Evolutionary conservation across 1,139 yeast species (phyloP).

Genomic region (Candida sp.): DNA sequence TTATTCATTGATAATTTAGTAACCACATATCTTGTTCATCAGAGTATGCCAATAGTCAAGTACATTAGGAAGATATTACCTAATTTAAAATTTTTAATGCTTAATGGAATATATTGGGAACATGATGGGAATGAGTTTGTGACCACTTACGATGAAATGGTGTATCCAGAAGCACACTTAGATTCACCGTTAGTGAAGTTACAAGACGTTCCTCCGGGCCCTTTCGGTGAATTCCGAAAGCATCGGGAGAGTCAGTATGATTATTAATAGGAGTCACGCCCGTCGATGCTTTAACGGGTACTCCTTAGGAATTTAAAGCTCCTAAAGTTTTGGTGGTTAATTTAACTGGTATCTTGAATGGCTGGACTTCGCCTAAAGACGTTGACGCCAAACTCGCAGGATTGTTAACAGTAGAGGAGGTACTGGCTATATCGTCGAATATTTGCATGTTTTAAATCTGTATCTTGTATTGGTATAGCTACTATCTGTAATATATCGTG

Average conservation of each 20-base stretch:
- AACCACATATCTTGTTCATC: slow-evolving; percentile 35
- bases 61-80: slow-evolving; percentile 23
- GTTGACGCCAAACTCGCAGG: no score
- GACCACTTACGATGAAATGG: slow-evolving; percentile 26
- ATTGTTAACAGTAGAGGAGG: no score
- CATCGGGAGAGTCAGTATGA: background rate
- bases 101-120: slow-evolving; percentile 37
- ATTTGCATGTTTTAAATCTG: no score
- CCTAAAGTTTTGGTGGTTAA: no score
- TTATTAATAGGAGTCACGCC: background rate
- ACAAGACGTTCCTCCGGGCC: slow-evolving; percentile 11
- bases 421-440: no score
- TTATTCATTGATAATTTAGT: slow-evolving; percentile 32
- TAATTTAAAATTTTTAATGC: slow-evolving; percentile 27
- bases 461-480: no score
- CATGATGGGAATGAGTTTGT: slow-evolving; percentile 11
- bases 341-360: no score
- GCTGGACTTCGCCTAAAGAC: no score
- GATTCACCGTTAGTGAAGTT: slow-evolving; percentile 8
- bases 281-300: no score
- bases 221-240: slow-evolving; percentile 19
- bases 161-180: slow-evolving; percentile 20
- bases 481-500: no score
- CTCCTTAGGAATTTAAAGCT: no score
- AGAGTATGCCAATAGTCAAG: slow-evolving; percentile 26